Base-by-base conservation (phyloP, 1,284 basidiomycete species). In the Irpex lacteus region DNA sequence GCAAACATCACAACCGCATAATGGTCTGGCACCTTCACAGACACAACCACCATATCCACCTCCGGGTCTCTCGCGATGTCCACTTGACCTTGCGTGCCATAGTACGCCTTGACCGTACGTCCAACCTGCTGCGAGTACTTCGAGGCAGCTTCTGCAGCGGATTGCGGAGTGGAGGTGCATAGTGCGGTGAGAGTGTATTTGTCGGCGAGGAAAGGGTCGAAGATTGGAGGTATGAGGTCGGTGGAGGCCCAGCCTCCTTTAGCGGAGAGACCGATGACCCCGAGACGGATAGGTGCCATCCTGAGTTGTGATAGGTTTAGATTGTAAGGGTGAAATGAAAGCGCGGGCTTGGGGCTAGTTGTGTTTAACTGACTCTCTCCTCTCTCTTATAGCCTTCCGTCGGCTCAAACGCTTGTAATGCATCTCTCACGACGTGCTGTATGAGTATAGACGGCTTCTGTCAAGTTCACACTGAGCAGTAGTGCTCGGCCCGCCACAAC, bases 11-110 rank as follows among this genome's bases (percentile, higher is more conserved):
- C 67, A 0, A 71, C 69, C 4, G 67, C 68, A 57, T 69, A 70
- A 65, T 79, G 78, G 1, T 63, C 34, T 4, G 71, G 69, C 2
- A 73, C 67, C 57, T 72, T 76, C 32, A 81, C 75, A 5, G 74
- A 59, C 7, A 80, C 72, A 1, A 70, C 75, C 38, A 80, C 74
- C 21, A 81, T 64, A 62, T 77, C 77, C 11, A 80, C 71, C 36
- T 78, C 72, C 3, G 73, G 71, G 61, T 79, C 76, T 2, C 64
- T 64, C 0, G 74, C 74, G 52, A 79, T 73, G 8, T 69, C 60
- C 2, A 66, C 52, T 15, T 19, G 19, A 32, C 61, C 61, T 5
- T 72, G 70, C 36, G 66, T 61, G 13, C 76, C 76, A 49, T 72
- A 66, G 66, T 75, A 78, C 2, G 71, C 63, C 52, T 73, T 75